Base-by-base conservation (phyloP, 441 rosid species). In the Bocquillonia castaneifolia region DNA sequence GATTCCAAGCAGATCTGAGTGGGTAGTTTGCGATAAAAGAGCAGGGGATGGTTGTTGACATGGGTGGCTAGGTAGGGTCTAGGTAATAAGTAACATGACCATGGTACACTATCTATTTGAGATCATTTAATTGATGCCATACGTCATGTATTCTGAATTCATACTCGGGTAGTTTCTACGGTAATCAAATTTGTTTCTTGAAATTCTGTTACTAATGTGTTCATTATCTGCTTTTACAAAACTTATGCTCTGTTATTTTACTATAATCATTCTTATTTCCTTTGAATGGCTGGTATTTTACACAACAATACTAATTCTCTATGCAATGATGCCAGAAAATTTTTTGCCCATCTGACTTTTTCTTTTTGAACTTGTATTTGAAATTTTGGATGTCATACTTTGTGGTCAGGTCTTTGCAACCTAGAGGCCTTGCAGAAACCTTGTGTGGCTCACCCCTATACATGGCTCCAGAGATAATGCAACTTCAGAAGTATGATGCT, bases 391-490 rank as follows among this genome's bases (percentile, higher is more conserved):
- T 47, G 31, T 69, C 66, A 63, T 67, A 13, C 67, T 80, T 71
- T 73, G 62, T 76, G 70, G 72, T 74, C 86, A 94, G 99, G 82
- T 90, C 96, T 36, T 79, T 94, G 80, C 92, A 92, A 78, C 94
- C 96, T 71, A 86, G 86, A 80, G 94, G 92, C 63, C 91, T 92
- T 72, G 99, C 98, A 66, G 99, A 94, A 88, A 94, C 99, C 52
- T 74, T 94, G 73, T 94, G 99, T 74, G 99, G 99, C 70, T 94
- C 99, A 55, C 99, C 99, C 20, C 93, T 94, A 74, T 94, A 94
- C 79, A 94, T 94, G 99, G 97, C 99, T 71, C 98, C 99, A 8
- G 99, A 94, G 85, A 94, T 94, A 79, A 94, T 94, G 99, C 99
- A 92, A 77, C 87, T 86, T 76, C 96, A 91, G 79, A 93, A 93